Evolutionary conservation across 331 rosid species (phyloP), one percentile per base, ranked within the genome.

Genomic region (Arachis monticola): DNA sequence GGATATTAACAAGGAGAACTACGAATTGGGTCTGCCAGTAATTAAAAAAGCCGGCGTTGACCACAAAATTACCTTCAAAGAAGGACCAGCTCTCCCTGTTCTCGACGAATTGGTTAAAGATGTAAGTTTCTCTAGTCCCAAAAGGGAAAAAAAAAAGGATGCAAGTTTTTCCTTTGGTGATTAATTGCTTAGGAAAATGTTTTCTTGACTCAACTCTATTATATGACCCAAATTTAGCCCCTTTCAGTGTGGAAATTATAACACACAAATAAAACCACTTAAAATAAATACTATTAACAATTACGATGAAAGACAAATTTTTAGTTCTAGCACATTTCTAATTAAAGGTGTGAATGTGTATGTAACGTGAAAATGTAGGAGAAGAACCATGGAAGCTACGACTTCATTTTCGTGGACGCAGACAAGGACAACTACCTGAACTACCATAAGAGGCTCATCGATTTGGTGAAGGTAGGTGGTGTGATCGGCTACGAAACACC

Each of bases 401-500:
- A 94, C 64, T 91, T 94, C 87, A 87, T 91, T 2, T 93, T 93
- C 14, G 98, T 93, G 75, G 97, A 93, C 8, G 98, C 98, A 0
- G 98, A 93, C 72, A 93, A 93, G 71, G 97, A 93, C 84, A 93
- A 93, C 71, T 94, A 94, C 84, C 5, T 94, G 6, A 94, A 94
- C 69, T 94, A 91, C 78, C 98, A 94, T 82, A 80, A 94, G 86
- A 88, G 96, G 79, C 42, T 91, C 57, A 91, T 94, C 0, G 97
- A 94, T 0, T 69, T 94, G 41, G 93, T 91, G 1, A 91, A 90
- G 77, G 92, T 94, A 0, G 98, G 97, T 0, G 98, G 98, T 5
- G 27, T 94, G 51, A 94, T 94, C 70, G 97, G 96, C 35, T 94
- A 94, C 81, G 98, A 94, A 94, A 94, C 83, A 91, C 98, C 48